Evolutionary conservation across 352 stramenopile genomes (phyloP).

Genomic region (Globisporangium camurandrum): DNA sequence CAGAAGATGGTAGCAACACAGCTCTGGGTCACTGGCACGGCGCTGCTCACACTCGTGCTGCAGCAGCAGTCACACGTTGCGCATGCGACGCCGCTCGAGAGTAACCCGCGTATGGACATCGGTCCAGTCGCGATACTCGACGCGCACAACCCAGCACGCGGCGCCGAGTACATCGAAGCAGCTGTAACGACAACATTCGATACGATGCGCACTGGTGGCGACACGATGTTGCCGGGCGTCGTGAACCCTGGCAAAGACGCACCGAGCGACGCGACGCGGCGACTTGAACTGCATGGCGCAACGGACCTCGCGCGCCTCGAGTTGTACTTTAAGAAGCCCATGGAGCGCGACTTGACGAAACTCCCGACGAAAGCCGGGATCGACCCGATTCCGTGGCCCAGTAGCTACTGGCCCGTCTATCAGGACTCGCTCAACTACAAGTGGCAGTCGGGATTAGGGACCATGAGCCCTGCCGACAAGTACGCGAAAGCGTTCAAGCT

Average conservation of each 20-base stretch:
- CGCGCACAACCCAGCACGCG: constrained; percentile 20
- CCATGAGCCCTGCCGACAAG: constrained; percentile 37
- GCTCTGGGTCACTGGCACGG: not conserved
- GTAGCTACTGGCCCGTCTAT: constrained; percentile 64
- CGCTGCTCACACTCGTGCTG: not conserved
- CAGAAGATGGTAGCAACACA: not conserved
- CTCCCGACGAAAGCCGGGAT: constrained; percentile 32
- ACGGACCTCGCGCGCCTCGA: constrained; percentile 44
- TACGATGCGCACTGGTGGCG: constrained; percentile 4
- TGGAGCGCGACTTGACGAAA: constrained; percentile 45
- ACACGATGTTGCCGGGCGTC: constrained; percentile 4
- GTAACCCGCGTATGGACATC: constrained; percentile 18
- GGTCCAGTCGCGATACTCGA: constrained; percentile 22
- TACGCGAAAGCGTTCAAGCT: constrained; percentile 43
- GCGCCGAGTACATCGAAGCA: constrained; percentile 10
- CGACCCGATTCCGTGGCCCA: constrained; percentile 47
- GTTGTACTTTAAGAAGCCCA: constrained; percentile 32
- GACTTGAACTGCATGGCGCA: constrained; percentile 30
- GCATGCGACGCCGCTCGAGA: constrained; percentile 14
- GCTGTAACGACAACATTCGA: constrained; percentile 16
- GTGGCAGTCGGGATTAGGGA: constrained; percentile 24
- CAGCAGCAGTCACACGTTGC: not conserved
- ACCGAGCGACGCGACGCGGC: constrained; percentile 9
- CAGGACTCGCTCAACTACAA: constrained; percentile 56
- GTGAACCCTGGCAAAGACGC: constrained; percentile 7